phyloP scores from a whole-genome alignment of 192 early-diverging fungal genomes.

The Rhizophagus sp. region DNA sequence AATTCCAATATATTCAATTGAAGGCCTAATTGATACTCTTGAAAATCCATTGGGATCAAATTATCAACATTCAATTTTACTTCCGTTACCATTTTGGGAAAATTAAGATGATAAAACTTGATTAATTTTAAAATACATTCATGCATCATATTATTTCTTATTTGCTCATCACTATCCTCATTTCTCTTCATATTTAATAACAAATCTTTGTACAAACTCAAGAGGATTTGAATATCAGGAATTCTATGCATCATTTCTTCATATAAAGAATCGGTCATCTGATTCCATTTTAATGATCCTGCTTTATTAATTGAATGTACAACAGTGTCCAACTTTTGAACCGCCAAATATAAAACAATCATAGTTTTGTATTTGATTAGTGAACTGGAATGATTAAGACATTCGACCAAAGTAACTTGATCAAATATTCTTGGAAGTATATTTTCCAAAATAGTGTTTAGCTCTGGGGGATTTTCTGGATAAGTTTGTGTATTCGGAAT shows the following conservation, averaged over 20 bases:
- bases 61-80: slow-evolving; percentile 74
- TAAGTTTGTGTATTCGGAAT: slow-evolving; percentile 42
- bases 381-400: slow-evolving; percentile 61
- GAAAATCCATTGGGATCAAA: slow-evolving; percentile 66
- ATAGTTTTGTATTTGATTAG: slow-evolving; percentile 67
- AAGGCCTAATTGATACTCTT: slow-evolving; percentile 48
- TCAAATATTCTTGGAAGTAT: slow-evolving; percentile 63
- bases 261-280: slow-evolving; percentile 30
- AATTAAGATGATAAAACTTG: slow-evolving; percentile 64
- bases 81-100: slow-evolving; percentile 67
- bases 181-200: slow-evolving; percentile 32
- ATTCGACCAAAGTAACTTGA: slow-evolving; percentile 55
- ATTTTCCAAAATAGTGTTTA: slow-evolving; percentile 62
- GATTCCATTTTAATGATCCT: slow-evolving; percentile 30
- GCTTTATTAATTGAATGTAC: slow-evolving; percentile 26
- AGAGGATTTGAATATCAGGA: slow-evolving; percentile 71
- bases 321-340: slow-evolving; percentile 62
- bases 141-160: slow-evolving; percentile 50
- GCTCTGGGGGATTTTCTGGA: slow-evolving; percentile 56
- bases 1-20: slow-evolving; percentile 64
- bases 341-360: slow-evolving; percentile 53
- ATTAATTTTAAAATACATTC: slow-evolving; percentile 61
- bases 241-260: slow-evolving; percentile 66
- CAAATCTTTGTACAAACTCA: slow-evolving; percentile 43
- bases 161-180: slow-evolving; percentile 44